These are phyloP conservation scores for Fusarium sp. DNA, from an alignment of 2,329 filamentous ascomycete species.

Conservation along the genomic window DNA sequence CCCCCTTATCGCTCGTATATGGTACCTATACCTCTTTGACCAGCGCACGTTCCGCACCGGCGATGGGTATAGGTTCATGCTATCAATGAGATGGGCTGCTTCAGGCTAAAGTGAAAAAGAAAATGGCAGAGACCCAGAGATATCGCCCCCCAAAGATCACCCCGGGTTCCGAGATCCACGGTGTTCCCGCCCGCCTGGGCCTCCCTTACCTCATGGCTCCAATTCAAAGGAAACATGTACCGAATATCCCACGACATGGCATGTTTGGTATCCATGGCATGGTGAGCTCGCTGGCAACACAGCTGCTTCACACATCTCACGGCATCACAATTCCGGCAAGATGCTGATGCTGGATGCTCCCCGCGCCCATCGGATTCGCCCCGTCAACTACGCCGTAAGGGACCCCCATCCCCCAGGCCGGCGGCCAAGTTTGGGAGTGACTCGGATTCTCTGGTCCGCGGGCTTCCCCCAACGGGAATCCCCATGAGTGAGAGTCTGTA, in stretches of 20 bases:
- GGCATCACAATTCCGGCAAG: slow-evolving; percentile 31
- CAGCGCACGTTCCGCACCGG: slow-evolving; percentile 28
- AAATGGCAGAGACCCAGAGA: slow-evolving; percentile 14
- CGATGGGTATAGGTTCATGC: slow-evolving; percentile 33
- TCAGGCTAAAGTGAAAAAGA: slow-evolving; percentile 17
- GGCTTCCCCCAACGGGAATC: slow-evolving; percentile 15
- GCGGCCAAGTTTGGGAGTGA: slow-evolving; percentile 21
- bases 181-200: slow-evolving; percentile 27
- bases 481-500: not conserved
- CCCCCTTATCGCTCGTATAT: slow-evolving; percentile 18
- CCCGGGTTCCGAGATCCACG: slow-evolving; percentile 36
- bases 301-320: slow-evolving; percentile 5
- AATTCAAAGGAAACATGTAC: slow-evolving; percentile 16
- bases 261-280: slow-evolving; percentile 36
- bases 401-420: slow-evolving; percentile 8
- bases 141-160: slow-evolving; percentile 21
- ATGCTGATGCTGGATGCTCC: slow-evolving; percentile 19
- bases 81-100: slow-evolving; percentile 33
- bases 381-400: slow-evolving; percentile 5
- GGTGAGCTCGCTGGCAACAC: slow-evolving; percentile 16
- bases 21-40: slow-evolving; percentile 11
- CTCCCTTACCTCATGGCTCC: slow-evolving; percentile 14
- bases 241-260: slow-evolving; percentile 28
- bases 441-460: slow-evolving; percentile 33
- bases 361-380: slow-evolving; percentile 36